Evolutionary conservation across 768 basidiomycete genomes (phyloP).

Genomic region (Lepiota brunneoincarnata): DNA sequence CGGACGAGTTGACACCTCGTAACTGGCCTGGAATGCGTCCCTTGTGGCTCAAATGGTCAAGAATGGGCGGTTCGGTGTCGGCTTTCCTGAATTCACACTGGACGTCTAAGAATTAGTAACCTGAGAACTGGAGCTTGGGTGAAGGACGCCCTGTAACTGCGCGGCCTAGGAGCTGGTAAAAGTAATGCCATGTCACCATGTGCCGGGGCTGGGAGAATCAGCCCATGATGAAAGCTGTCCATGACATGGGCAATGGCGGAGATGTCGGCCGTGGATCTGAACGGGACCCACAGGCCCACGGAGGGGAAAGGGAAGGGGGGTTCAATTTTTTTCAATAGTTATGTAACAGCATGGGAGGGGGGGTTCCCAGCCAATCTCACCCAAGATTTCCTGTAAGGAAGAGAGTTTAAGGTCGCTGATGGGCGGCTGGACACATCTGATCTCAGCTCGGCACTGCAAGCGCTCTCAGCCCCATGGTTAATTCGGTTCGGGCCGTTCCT

Average conservation of each 20-base stretch:
- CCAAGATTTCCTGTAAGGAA: neutral
- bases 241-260: neutral
- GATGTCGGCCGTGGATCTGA: neutral
- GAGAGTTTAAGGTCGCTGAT: slow-evolving; percentile 12
- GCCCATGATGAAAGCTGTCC: neutral
- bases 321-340: neutral
- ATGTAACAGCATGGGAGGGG: neutral
- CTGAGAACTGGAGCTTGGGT: no score
- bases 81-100: no score
- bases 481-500: slow-evolving; percentile 5
- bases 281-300: slow-evolving; percentile 2
- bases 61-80: no score
- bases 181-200: slow-evolving; percentile 2
- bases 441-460: neutral
- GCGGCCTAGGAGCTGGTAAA: neutral
- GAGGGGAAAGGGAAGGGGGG: neutral
- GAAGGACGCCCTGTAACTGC: neutral
- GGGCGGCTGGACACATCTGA: slow-evolving; percentile 8
- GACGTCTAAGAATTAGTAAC: no score
- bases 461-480: neutral
- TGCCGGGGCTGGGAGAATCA: neutral
- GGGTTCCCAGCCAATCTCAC: slow-evolving; percentile 3
- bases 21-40: neutral
- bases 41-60: neutral
- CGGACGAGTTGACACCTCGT: no score